Base-by-base conservation (phyloP, 2,329 filamentous ascomycete genomes). In the Penicillium sp. region DNA sequence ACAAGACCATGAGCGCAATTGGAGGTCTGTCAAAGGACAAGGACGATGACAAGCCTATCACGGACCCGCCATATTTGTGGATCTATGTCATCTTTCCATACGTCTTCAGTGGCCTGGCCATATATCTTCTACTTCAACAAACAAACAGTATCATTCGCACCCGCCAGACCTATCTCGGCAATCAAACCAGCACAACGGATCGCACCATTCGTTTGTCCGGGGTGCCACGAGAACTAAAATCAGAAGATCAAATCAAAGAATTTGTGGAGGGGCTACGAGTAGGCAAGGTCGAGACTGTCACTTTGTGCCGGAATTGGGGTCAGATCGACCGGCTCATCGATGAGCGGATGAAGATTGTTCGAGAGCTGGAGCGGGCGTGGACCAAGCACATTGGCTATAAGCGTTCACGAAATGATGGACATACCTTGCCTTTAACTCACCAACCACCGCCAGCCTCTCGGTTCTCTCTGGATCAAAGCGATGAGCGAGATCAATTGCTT, bases 81-180 rank as follows among this genome's bases (percentile, higher is more conserved):
- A 85, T 90, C 55, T 95, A 96, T 57, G 77, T 95, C 10, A 72
- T 85, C n/a, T 98, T 98, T 54, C 85, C 88, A 1, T 98, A 95
- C 68, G 74, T 96, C 34, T 98, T 96, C 62, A 90, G 84, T 4
- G 78, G 72, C 1, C 67, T 96, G 28, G 84, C 85, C 0, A 70
- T 95, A 9, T 94, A 89, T 59, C 77, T 90, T 51, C 80, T 96
- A 54, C 79, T 90, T 41, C 75, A 76, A 28, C 83, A 95, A 65
- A 96, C 92, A 0, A 79, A 83, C 50, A 83, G 80, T 42, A 83
- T 98, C 35, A 93, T 96, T 48, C 77, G 82, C 39, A 77, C 90
- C 18, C 75, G 92, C 15, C 92, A 98, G 62, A 80, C 88, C 41
- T 98, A 95, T 58, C 74, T 98, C 7, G 92, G 92, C 9, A 87